Base-by-base conservation (phyloP, 768 basidiomycete species). In the Inosperma sp. region DNA sequence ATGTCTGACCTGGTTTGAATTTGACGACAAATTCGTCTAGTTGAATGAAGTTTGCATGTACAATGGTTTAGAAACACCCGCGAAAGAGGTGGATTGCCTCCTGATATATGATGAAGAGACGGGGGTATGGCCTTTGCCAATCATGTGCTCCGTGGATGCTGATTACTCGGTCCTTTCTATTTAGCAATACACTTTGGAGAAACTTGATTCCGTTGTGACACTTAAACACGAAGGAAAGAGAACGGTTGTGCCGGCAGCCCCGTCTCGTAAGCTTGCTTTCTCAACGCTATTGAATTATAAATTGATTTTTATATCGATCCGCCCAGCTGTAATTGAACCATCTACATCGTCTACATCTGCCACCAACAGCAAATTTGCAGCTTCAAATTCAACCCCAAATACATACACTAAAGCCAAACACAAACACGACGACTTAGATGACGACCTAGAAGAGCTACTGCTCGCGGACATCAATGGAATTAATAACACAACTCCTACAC, bases 21-120 rank as follows among this genome's bases (percentile, higher is more conserved):
- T 31, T 23, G 19, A 46, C 45, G n/a, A n/a, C n/a, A n/a, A n/a
- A n/a, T n/a, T n/a, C n/a, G n/a, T n/a, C n/a, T n/a, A 43, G 50
- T n/a, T 36, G 42, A 45, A 2, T 13, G 50, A 51, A 21, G 34
- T 51, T 21, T 36, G 10, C 74, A 81, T 58, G 58, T 77, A 30
- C 89, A 69, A 66, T 31, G 88, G 87, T 3, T 58, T 61, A 7
- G 86, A 86, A 59, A 70, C 70, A 13, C 65, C 77, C 2, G 76
- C 83, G 6, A 85, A 81, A 61, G 85, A 88, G 39, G 74, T 75
- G 57, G 86, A 89, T 44, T 92, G 88, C 56, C 79, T 90, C 6
- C 72, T 92, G 33, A 84, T 91, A 37, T 91, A 83, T 59, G 88
- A 92, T 62, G 86, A 87, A 60, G 84, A 81, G 48, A 72, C 78